Conservation (phyloP, 2,329 filamentous ascomycete genomes). For the Fusarium sp. region DNA sequence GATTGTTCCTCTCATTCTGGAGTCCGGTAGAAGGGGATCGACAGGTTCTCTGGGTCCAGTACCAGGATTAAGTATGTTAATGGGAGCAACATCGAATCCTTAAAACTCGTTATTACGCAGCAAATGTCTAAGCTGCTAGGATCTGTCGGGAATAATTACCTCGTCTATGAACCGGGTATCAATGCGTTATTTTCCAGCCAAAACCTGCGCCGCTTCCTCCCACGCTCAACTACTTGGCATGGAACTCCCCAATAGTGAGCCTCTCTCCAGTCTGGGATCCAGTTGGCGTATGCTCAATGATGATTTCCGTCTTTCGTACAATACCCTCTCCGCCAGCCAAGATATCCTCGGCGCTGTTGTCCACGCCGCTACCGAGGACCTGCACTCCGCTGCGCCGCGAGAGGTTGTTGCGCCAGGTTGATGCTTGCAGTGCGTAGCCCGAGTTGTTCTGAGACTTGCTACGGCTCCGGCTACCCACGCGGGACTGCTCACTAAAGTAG, state of each 20-base stretch:
- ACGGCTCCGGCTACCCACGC: constrained; percentile 29
- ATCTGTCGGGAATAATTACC: neutral
- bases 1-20: neutral
- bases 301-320: constrained; percentile 28
- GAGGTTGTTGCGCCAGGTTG: constrained; percentile 34
- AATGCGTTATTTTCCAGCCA: neutral
- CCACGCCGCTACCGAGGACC: constrained; percentile 28
- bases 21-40: neutral
- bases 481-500: constrained; percentile 47
- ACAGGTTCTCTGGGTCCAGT: neutral
- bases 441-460: constrained; percentile 25
- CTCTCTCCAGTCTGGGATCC: neutral
- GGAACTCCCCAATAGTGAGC: neutral
- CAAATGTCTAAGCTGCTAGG: no score
- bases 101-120: neutral
- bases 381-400: constrained; percentile 33
- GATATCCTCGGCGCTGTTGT: constrained; percentile 30
- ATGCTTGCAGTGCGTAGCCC: constrained; percentile 44
- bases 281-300: constrained; percentile 5
- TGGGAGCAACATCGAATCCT: neutral
- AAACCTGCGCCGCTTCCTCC: neutral
- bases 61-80: neutral
- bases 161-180: neutral
- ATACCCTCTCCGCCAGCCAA: constrained; percentile 15
- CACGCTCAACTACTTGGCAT: neutral